Percentiles rank a stretch among this genome's conserved stretches.
Conservation (phyloP, 495 filamentous ascomycete species). For the Penicillium angulare region DNA sequence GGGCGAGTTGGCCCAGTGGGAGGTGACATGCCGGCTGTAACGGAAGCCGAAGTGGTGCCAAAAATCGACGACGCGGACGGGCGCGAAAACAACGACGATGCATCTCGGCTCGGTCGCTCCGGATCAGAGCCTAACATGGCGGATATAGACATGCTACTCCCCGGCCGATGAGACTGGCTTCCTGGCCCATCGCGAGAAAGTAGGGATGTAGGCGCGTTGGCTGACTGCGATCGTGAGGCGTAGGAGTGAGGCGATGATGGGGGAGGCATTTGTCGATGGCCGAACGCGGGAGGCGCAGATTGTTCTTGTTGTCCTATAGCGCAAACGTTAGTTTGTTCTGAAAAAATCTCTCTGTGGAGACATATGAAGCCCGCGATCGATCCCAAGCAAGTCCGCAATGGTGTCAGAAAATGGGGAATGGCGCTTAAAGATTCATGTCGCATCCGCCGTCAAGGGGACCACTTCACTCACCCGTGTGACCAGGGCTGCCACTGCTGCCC, state of each 20-base stretch:
- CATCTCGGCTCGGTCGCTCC: slow-evolving; percentile 62
- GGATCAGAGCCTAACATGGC: slow-evolving; percentile 72
- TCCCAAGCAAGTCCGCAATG: neutral
- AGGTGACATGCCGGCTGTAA: slow-evolving; percentile 45
- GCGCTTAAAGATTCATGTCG: slow-evolving; percentile 5
- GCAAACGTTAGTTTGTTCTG: neutral
- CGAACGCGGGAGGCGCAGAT: slow-evolving; percentile 48
- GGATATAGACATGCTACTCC: slow-evolving; percentile 93
- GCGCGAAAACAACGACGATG: slow-evolving; percentile 53
- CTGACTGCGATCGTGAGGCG: slow-evolving; percentile 41
- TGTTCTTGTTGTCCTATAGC: slow-evolving; percentile 32
- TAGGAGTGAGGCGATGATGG: slow-evolving; percentile 59
- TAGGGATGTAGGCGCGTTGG: slow-evolving; percentile 43
- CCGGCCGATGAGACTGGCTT: slow-evolving; percentile 50
- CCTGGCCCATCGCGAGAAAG: slow-evolving; percentile 52
- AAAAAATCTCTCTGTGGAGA: neutral
- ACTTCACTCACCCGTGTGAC: slow-evolving; percentile 36
- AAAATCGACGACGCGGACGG: slow-evolving; percentile 49
- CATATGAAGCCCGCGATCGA: neutral
- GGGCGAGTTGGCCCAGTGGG: slow-evolving; percentile 42
- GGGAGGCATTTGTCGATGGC: slow-evolving; percentile 57
- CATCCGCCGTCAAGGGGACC: slow-evolving; percentile 8
- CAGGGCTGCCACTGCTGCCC: slow-evolving; percentile 37
- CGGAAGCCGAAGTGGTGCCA: slow-evolving; percentile 30
- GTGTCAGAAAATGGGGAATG: neutral